phyloP scores from a whole-genome alignment of 345 rosid species.

The Eutrema heterophyllum region DNA sequence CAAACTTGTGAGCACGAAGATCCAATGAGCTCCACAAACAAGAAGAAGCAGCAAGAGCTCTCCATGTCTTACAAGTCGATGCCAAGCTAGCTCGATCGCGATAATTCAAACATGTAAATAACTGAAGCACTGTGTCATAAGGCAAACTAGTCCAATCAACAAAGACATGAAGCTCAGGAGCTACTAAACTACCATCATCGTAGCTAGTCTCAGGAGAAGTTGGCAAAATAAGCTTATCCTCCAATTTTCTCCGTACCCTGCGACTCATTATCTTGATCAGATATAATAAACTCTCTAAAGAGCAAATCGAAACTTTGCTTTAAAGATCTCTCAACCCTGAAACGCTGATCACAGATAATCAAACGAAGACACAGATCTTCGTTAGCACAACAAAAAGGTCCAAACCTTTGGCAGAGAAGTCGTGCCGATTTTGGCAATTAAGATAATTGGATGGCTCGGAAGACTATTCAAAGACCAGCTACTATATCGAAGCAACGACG shows the following conservation, averaged over 20 bases:
- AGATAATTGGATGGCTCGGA: background rate
- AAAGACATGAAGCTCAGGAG: conserved; percentile 29
- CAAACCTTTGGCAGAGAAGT: conserved; percentile 8
- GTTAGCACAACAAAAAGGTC: conserved; percentile 1
- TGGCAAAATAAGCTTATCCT: conserved; percentile 37
- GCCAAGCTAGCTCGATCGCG: conserved; percentile 74
- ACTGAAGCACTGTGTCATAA: conserved; percentile 67
- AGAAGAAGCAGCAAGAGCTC: conserved; percentile 48
- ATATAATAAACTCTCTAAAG: no score
- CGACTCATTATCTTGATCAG: conserved; percentile 56
- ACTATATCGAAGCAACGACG: conserved; percentile 13
- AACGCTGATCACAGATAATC: conserved; percentile 5
- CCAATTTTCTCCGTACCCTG: conserved; percentile 69
- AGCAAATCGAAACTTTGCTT: background rate
- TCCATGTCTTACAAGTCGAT: conserved; percentile 65
- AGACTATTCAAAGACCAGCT: conserved; percentile 10
- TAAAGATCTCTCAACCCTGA: background rate
- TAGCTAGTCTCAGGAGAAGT: conserved; percentile 53
- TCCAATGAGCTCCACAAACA: conserved; percentile 72
- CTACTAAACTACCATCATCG: conserved; percentile 33
- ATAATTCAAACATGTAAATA: conserved; percentile 63
- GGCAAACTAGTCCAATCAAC: conserved; percentile 72
- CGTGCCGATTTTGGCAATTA: background rate
- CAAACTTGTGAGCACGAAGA: conserved; percentile 71
- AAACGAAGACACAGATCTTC: conserved; percentile 18